Evolutionary conservation across 1,284 basidiomycete genomes (phyloP).

Genomic region (Caloboletus firmus): DNA sequence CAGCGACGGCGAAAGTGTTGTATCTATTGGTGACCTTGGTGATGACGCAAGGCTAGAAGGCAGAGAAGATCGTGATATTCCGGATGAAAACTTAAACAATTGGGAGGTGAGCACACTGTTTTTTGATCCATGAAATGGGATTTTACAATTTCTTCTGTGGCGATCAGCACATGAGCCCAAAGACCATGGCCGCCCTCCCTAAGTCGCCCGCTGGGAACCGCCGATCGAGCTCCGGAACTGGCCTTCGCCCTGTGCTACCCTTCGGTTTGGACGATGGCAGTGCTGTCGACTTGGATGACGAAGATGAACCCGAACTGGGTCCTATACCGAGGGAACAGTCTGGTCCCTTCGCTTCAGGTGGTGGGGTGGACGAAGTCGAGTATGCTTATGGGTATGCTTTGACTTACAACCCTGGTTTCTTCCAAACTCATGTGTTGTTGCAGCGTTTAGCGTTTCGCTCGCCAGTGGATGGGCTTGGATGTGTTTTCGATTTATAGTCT

Average conservation of each 20-base stretch:
- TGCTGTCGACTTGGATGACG: conserved; percentile 60
- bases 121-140: background rate
- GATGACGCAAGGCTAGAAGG: conserved; percentile 68
- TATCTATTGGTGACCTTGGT: conserved; percentile 82
- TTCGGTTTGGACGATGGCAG: conserved; percentile 75
- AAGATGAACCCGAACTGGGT: conserved; percentile 65
- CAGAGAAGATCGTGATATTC: conserved; percentile 59
- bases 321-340: conserved; percentile 74
- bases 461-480: background rate
- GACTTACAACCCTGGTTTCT: background rate
- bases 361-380: conserved; percentile 84
- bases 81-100: conserved; percentile 83
- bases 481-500: background rate
- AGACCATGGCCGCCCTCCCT: conserved; percentile 86
- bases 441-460: conserved; percentile 26
- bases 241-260: conserved; percentile 79
- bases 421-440: conserved; percentile 14
- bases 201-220: conserved; percentile 81
- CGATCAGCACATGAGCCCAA: conserved; percentile 86
- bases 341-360: conserved; percentile 71
- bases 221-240: conserved; percentile 75
- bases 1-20: conserved; percentile 88
- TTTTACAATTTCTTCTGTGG: background rate
- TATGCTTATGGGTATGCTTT: conserved; percentile 76
- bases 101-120: conserved; percentile 74